Base-by-base conservation (phyloP, 306 rosid species). In the Cucumis hystrix region DNA sequence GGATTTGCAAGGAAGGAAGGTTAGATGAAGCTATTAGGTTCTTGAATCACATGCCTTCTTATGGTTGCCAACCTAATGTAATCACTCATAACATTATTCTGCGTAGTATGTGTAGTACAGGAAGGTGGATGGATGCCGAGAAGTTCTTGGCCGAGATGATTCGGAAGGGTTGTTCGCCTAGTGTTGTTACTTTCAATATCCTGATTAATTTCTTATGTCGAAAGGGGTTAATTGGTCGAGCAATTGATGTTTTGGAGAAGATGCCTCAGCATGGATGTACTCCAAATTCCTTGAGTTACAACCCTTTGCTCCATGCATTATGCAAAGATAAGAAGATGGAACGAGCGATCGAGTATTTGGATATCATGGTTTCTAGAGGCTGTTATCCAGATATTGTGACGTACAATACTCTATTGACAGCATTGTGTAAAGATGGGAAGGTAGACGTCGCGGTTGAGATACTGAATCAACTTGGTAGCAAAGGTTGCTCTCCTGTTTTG, bases 41-140 rank as follows among this genome's bases (percentile, higher is more conserved):
- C 71, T 86, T 92, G 82, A 82, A 81, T 54, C 63, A 75, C 78
- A 88, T 92, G 93, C 58, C 87, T 7, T 82, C 88, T 1, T 84
- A 87, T 82, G 98, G 95, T 64, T 88, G 92, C 81, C 88, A 87
- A 37, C 97, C 99, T 6, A 84, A 92, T 85, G 97, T 88, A 43
- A 88, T 96, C 28, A 87, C 97, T 5, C 89, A 96, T 78, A 96
- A 92, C 62, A 96, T 91, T 66, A 81, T 92, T 73, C 73, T 92
- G 87, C 96, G 98, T 49, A 91, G 97, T 80, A 83, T 96, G 93
- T 96, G 98, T 80, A 87, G 98, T 79, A 96, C 96, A 0, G 93
- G 93, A 39, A 84, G 99, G 85, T 96, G 98, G 98, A 87, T 84
- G 97, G 98, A 92, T 84, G 97, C 97, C 10, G 98, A 92, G 81